Conservation (phyloP, 2,329 filamentous ascomycete genomes). For the Hysterium pulicare region DNA sequence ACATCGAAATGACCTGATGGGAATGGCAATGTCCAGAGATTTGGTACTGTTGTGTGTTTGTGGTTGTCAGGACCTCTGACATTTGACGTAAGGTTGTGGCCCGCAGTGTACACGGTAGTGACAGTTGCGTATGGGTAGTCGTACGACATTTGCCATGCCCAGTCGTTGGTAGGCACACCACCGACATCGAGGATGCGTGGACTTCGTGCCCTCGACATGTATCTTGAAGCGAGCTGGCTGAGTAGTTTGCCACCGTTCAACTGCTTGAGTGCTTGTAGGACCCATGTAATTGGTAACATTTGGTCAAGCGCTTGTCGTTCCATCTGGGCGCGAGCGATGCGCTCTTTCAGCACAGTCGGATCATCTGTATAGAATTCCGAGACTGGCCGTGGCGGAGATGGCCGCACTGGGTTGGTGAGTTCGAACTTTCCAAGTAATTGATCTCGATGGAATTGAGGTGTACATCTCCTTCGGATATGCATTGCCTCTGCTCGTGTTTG, state of each 20-base stretch:
- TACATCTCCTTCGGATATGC: conserved; percentile 75
- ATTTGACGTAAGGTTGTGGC: conserved; percentile 41
- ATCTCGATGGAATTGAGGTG: conserved; percentile 69
- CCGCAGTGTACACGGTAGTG: conserved; percentile 73
- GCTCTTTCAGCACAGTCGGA: conserved; percentile 62
- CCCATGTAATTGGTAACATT: conserved; percentile 58
- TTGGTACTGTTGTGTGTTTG: conserved; percentile 72
- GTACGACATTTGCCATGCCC: conserved; percentile 90
- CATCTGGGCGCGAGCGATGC: conserved; percentile 58
- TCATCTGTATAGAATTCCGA: conserved; percentile 46
- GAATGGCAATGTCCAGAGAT: conserved; percentile 80
- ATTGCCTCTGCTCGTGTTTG: conserved; percentile 83
- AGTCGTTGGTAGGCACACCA: conserved; percentile 80
- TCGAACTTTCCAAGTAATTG: conserved; percentile 84
- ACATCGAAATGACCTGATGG: conserved; percentile 83
- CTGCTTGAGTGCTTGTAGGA: conserved; percentile 58
- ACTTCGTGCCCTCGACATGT: conserved; percentile 56
- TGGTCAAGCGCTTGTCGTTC: conserved; percentile 78
- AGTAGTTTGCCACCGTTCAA: conserved; percentile 60
- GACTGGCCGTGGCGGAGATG: conserved; percentile 42
- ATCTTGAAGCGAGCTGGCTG: conserved; percentile 45
- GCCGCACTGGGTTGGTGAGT: conserved; percentile 53
- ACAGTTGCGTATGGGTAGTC: conserved; percentile 83
- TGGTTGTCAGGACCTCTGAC: conserved; percentile 82
- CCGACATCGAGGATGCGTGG: conserved; percentile 81